Evolutionary conservation across 2,329 filamentous ascomycete genomes (phyloP), one percentile per base, ranked within the genome.

Genomic region (Aspergillus amoenus): DNA sequence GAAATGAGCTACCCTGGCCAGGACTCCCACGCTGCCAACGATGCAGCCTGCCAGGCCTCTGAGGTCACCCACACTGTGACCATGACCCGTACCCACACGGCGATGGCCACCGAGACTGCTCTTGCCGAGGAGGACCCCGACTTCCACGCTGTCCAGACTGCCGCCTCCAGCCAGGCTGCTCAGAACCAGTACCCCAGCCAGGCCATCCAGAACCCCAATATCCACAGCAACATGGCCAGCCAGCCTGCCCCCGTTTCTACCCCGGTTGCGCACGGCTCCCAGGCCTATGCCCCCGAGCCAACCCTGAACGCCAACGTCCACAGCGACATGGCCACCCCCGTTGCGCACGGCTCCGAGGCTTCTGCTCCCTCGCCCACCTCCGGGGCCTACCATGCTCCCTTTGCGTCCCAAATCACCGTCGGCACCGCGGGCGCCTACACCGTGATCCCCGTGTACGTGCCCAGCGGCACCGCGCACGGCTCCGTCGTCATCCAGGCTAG

Each of bases 51-150:
- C 27, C 27, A 30, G 27, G 27, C 27, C 9, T 11, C 7, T 2
- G 59, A 70, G 45, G 60, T 71, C 17, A 65, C 70, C 5, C 67
- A 56, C 43, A 71, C 69, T 0, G 61, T 71, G 18, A 70, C 68
- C n/a, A 63, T 71, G 21, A 70, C 68, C n/a, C 62, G 61, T 57
- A 70, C 67, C 2, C 13, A 54, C 40, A 42, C 40, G 1, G n/a
- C 40, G 17, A 17, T 42, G 5, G 9, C n/a, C 9, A 42, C 40
- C 40, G 15, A 42, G n/a, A 42, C 40, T 17, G 40, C 17, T 15
- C 5, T 12, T 39, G 13, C 34, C 13, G 34, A 5, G 1, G 34
- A 13, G 15, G 34, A 37, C 34, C 13, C 34, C 15, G 13, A 37
- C 4, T 11, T 30, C 3, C 9, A 30, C 27, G 27, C 27, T 8